Evolutionary conservation across 108 stramenopile species (phyloP).

Genomic region (Seminavis robusta): DNA sequence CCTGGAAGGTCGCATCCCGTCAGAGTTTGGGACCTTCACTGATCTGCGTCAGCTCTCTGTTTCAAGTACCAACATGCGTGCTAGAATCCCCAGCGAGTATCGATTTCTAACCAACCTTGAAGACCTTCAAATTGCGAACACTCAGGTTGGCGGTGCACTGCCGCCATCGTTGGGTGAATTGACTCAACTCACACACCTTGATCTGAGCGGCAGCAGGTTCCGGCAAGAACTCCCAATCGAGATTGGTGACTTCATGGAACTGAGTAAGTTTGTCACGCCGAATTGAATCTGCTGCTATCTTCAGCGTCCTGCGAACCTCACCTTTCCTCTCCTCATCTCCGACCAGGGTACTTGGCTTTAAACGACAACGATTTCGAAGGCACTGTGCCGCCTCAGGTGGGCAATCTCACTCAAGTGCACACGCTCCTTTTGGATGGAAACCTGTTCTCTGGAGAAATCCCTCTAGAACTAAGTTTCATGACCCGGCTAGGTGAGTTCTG

Average conservation of each 20-base stretch:
- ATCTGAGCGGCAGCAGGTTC: no score
- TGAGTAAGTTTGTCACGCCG: no score
- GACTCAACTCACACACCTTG: constrained; percentile 50
- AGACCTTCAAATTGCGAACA: constrained; percentile 51
- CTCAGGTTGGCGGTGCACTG: constrained; percentile 49
- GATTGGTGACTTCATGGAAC: no score
- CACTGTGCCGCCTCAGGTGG: constrained; percentile 35
- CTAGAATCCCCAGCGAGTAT: constrained; percentile 64
- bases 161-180: constrained; percentile 49
- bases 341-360: constrained; percentile 38
- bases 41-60: constrained; percentile 36
- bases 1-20: constrained; percentile 52
- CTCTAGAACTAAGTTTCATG: constrained; percentile 34
- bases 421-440: constrained; percentile 26
- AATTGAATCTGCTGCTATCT: no score
- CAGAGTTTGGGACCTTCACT: constrained; percentile 42
- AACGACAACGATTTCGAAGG: constrained; percentile 31
- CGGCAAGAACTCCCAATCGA: no score
- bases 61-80: constrained; percentile 54
- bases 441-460: constrained; percentile 31
- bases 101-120: constrained; percentile 50
- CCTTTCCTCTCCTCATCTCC: no score
- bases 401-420: constrained; percentile 34
- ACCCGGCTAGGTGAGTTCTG: no score
- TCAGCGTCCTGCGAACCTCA: no score